Evolutionary conservation across 169 alveolate species (phyloP), one percentile per base, ranked within the genome.

Genomic region (Plasmodium cynomolgi): DNA sequence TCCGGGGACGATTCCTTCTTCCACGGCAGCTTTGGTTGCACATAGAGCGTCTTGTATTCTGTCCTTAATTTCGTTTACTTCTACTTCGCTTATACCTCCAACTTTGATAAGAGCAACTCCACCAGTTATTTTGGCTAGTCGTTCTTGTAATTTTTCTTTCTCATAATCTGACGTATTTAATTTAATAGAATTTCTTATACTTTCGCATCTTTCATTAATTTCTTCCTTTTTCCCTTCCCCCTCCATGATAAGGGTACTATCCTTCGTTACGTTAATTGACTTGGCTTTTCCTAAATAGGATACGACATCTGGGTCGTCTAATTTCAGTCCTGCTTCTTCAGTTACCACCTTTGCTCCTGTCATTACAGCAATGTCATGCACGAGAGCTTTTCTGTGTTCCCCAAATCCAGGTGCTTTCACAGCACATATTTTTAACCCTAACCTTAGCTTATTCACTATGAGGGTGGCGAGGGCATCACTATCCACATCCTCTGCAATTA

Each of bases 1-100:
- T 34, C 99, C 99, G 11, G 99, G 99, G 56, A 99, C 99, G 74
- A 99, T 99, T 47, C 99, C 99, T 94, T 99, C 99, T 92, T 98
- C 99, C 33, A 98, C 99, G 11, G 99, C 99, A 56, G 99, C 99
- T 97, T 98, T 98, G 47, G 99, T 99, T 79, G 99, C 99, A 93
- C 99, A 98, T 73, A 99, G 98, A 11, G 99, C 99, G 91, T 99
- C 99, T 80, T 99, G 98, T 81, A 99, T 98, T 91, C 99, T 97
- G 85, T 99, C 99, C 96, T 99, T 99, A 75, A 99, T 97, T 97
- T 99, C 99, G 39, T 98, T 97, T 3, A 99, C 99, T 97, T 99
- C 99, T 9, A 98, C 99, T 93, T 99, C 99, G 58, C 99, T 97
- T 73, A 99, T 98, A 41, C 99, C 99, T 77, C 99, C 99, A 44